Base-by-base conservation (phyloP, 805 yeast species). In the Metschnikowia continentalis region DNA sequence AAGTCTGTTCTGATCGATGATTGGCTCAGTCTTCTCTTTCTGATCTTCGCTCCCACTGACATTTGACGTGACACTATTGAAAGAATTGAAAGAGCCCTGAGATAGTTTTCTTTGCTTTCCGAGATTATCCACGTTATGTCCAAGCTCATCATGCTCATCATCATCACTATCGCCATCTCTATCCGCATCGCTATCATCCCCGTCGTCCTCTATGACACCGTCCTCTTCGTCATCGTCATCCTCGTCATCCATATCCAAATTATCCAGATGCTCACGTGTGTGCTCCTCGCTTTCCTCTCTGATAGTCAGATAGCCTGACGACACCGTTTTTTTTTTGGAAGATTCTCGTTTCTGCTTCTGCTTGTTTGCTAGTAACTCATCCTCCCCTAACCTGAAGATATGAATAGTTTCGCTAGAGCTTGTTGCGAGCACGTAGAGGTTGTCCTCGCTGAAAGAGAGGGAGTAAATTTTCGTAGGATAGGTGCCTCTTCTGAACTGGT, bases 361-460 rank as follows among this genome's bases (percentile, higher is more conserved):
- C 52, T 71, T 73, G 47, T 59, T 69, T 26, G 65, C 74, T 42
- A 74, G 59, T 2, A 76, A 66, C 59, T 74, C 78, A 13, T 71
- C 76, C 32, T 77, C 82, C 1, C 83, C 87, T 48, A 91, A 68
- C 51, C 90, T 78, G 75, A 92, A 94, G 36, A 94, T 82, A 67
- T 94, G 99, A 20, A 94, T 91, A 0, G 99, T 94, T 41, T 88
- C 95, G 19, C 95, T 89, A 2, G 95, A 82, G 26, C 95, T 86
- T 10, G 92, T 82, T 23, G 92, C 96, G n/a, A 89, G 80, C 32
- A 94, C 72, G 54, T 86, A 80, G 14, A 76, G 75, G 53, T 87
- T 84, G 55, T 87, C 86, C 23, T 75, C 71, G 54, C 89, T 86
- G 68, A 94, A 94, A 35, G 81, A 76, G 56, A 94, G 73, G 10